phyloP scores from a whole-genome alignment of 1,284 basidiomycete genomes.

The Lentinus polychrous region DNA sequence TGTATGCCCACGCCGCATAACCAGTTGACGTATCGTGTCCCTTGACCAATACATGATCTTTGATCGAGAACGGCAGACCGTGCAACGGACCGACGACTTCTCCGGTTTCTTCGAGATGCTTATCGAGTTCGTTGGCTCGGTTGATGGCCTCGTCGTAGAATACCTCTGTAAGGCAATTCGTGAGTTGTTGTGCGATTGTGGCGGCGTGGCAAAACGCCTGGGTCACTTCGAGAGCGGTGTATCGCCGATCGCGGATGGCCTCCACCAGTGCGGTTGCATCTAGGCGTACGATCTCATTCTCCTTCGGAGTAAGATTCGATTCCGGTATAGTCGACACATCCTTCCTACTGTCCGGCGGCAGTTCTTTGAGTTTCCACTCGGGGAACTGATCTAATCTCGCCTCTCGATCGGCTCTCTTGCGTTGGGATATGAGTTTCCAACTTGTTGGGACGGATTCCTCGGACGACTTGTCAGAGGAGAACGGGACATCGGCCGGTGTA shows the following conservation, averaged over 20 bases:
- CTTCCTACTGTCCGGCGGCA: constrained; percentile 15
- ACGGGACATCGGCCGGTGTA: neutral
- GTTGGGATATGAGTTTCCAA: constrained; percentile 19
- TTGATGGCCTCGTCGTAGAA: constrained; percentile 45
- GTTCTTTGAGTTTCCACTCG: constrained; percentile 25
- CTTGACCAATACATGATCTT: constrained; percentile 46
- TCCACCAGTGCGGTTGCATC: constrained; percentile 29
- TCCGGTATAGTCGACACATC: constrained; percentile 27
- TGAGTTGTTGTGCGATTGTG: constrained; percentile 29
- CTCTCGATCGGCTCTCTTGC: constrained; percentile 26
- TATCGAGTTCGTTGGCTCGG: constrained; percentile 46
- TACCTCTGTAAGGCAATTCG: constrained; percentile 54
- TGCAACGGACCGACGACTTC: constrained; percentile 52
- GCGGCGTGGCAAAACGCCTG: constrained; percentile 30
- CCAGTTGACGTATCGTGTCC: constrained; percentile 43
- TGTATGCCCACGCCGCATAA: constrained; percentile 46
- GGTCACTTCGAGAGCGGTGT: constrained; percentile 28
- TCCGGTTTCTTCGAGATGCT: constrained; percentile 36
- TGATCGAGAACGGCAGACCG: constrained; percentile 50
- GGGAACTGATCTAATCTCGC: constrained; percentile 22
- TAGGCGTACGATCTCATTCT: constrained; percentile 27
- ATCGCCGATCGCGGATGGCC: constrained; percentile 22
- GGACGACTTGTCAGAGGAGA: neutral
- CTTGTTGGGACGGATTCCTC: neutral
- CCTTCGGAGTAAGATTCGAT: constrained; percentile 24